Base-by-base conservation (phyloP, 1,139 yeast genomes). In the Protomyces pachydermus region DNA sequence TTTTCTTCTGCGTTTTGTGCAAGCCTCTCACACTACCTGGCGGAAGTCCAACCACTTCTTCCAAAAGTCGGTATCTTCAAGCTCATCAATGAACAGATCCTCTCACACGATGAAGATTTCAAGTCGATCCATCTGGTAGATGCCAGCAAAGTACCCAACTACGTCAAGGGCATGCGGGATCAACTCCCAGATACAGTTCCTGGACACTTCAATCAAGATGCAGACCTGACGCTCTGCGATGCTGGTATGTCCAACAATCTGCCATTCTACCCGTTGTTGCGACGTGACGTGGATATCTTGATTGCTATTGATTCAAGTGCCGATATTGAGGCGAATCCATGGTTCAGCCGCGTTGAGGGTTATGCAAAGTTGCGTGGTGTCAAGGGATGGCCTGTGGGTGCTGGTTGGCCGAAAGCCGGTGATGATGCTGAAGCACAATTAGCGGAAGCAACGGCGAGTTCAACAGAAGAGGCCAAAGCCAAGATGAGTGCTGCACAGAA, bases 1-100 rank as follows among this genome's bases (percentile, higher is more conserved):
- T 69, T 69, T 56, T 70, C 71, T 23, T 69, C 71, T 5, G 71
- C 71, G 16, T 69, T 69, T 39, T 69, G 71, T 39, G 71, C 71
- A 9, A 69, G 71, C 10, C 28, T 69, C 32, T 65, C 67, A 16
- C 71, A 69, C 48, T 69, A 68, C 50, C 65, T 66, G 51, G 58
- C 60, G 16, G 71, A 69, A 48, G 45, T 69, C 20, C 54, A 68
- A 28, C 71, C 70, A 6, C 46, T 61, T 37, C 48, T 69, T 38
- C 65, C 67, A 14, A 65, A 64, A 37, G 37, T 48, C 14, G 64
- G 60, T 20, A n/a, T 57, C 4, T 38, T 38, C 50, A 38, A 60
- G 50, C 23, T 55, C 56, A 50, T 69, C 20, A 69, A 69, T 38
- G 25, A 50, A 18, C 48, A 68, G 8, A 65, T 68, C 6, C 38